Conservation (phyloP, 129 eudicot genomes). For the Lonicera japonica region DNA sequence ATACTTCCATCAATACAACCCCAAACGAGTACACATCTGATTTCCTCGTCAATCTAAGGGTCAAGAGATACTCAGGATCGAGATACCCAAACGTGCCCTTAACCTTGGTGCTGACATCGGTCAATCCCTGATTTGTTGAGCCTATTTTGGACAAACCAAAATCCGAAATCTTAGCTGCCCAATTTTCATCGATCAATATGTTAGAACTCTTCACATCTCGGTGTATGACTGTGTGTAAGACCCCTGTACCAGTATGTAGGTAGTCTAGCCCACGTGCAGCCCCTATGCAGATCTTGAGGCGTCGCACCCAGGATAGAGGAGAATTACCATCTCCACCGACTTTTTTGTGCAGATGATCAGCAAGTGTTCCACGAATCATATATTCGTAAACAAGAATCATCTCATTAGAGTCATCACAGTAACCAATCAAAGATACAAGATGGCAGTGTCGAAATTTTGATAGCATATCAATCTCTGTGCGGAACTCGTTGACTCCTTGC, state of each 20-base stretch:
- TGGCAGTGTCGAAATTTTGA: constrained; percentile 30
- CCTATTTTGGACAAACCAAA: constrained; percentile 44
- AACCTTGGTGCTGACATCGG: constrained; percentile 37
- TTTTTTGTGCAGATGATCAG: too few species aligned
- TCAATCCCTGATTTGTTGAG: constrained; percentile 12
- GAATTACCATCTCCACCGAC: constrained; percentile 14
- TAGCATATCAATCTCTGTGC: constrained; percentile 33
- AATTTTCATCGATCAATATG: constrained; percentile 33
- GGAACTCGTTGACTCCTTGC: constrained; percentile 33
- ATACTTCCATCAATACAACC: constrained; percentile 46
- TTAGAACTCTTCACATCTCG: constrained; percentile 48
- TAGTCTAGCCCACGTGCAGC: constrained; percentile 33
- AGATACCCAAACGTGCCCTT: constrained; percentile 52
- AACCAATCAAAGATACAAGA: constrained; percentile 33
- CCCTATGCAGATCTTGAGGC: constrained; percentile 35
- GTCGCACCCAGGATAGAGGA: constrained; percentile 31
- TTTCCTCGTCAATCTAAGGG: constrained; percentile 41
- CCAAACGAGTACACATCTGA: constrained; percentile 50
- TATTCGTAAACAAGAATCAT: constrained; percentile 36
- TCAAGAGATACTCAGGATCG: constrained; percentile 38
- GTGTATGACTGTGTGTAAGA: constrained; percentile 27
- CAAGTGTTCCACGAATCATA: too few species aligned
- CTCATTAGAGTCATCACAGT: constrained; percentile 32
- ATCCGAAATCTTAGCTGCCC: constrained; percentile 47
- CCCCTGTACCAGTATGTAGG: constrained; percentile 34